These are phyloP conservation scores for Beauveria pseudobassiana DNA, from an alignment of 2,329 filamentous ascomycete genomes.

Conservation along the genomic window DNA sequence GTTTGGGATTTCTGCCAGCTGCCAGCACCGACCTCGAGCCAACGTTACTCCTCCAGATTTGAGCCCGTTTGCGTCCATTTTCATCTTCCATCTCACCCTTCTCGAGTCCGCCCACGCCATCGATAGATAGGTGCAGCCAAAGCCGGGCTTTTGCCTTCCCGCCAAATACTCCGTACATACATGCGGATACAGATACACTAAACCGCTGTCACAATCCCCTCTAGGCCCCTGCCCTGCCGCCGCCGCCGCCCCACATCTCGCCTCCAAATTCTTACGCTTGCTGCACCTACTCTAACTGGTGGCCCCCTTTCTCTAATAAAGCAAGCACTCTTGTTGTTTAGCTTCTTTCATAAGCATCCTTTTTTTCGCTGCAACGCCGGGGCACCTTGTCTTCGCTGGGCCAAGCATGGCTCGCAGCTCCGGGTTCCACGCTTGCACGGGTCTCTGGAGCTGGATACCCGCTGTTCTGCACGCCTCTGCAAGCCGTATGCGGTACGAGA, in stretches of 20 bases:
- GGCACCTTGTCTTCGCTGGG: neutral
- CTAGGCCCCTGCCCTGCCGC: neutral
- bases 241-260: neutral
- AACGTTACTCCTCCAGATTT: neutral
- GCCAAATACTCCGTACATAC: no score
- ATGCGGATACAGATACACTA: neutral
- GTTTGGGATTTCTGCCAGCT: neutral
- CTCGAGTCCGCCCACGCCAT: neutral
- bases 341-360: conserved; percentile 12
- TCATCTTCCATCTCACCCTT: neutral
- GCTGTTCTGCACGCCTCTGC: neutral
- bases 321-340: conserved; percentile 4
- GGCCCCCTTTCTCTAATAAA: neutral
- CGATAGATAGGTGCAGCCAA: neutral
- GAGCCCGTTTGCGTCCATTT: neutral
- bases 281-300: neutral
- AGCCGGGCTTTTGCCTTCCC: neutral
- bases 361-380: conserved; percentile 7
- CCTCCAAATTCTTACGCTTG: neutral
- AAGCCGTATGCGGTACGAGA: neutral
- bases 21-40: neutral
- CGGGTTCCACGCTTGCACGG: neutral
- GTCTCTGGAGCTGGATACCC: conserved; percentile 3
- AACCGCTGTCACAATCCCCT: neutral
- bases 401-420: neutral